A percentile compares a stretch with the other conserved stretches of the same genome.
phyloP scores from a whole-genome alignment of 2,329 filamentous ascomycete species.

The Neofusicoccum laricinum region DNA sequence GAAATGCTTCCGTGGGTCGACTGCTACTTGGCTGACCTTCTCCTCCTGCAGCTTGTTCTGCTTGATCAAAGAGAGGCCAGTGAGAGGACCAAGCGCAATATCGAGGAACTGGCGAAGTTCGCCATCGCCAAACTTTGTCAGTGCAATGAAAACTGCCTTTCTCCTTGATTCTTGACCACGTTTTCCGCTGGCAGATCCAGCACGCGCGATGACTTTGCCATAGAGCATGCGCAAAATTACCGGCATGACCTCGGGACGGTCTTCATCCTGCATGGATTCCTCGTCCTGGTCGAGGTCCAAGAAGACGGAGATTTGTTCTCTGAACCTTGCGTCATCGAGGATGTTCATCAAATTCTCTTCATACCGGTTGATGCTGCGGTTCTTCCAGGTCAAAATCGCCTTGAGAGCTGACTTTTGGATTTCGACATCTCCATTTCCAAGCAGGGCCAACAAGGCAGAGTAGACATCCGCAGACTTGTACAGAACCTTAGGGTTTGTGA shows the following conservation, averaged over 20 bases:
- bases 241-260: conserved; percentile 74
- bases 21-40: conserved; percentile 56
- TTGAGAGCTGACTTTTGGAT: conserved; percentile 83
- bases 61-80: conserved; percentile 57
- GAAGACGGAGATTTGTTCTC: conserved; percentile 89
- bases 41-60: conserved; percentile 49
- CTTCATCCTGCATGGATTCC: conserved; percentile 68
- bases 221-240: conserved; percentile 85
- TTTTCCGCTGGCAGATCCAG: conserved; percentile 71
- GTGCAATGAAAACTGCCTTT: conserved; percentile 68
- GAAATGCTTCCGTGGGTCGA: conserved; percentile 75
- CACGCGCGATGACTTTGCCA: conserved; percentile 80
- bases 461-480: conserved; percentile 77
- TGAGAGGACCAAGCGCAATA: conserved; percentile 73
- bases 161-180: conserved; percentile 79
- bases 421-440: conserved; percentile 86
- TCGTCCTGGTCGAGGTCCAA: conserved; percentile 66
- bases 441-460: conserved; percentile 66
- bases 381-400: conserved; percentile 86
- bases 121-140: conserved; percentile 71
- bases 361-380: conserved; percentile 70
- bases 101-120: conserved; percentile 80
- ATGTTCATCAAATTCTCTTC: conserved; percentile 83
- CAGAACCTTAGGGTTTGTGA: conserved; percentile 80
- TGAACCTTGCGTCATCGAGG: conserved; percentile 86